Conservation (phyloP, 352 stramenopile genomes). For the Phytophthora niederhauseri region DNA sequence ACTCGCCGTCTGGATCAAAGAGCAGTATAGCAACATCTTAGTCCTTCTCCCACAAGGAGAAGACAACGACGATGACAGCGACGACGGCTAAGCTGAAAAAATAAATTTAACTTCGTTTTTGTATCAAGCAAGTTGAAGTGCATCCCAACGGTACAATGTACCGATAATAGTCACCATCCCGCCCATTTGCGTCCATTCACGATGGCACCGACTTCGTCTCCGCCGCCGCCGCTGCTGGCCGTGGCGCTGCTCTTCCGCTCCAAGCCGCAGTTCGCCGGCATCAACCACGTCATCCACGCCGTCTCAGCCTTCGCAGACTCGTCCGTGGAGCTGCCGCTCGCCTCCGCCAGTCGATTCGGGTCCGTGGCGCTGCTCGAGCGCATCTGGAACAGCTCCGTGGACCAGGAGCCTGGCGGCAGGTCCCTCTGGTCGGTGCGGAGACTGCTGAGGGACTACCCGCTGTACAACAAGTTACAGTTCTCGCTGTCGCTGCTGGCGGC, state of each 20-base stretch:
- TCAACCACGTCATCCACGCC: constrained; percentile 1
- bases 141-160: background rate
- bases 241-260: constrained; percentile 8
- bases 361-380: constrained; percentile 10
- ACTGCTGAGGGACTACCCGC: constrained; percentile 3
- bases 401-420: constrained; percentile 9
- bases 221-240: constrained; percentile 6
- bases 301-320: constrained; percentile 14
- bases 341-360: background rate
- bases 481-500: constrained; percentile 11
- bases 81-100: too few relatives aligned
- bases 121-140: background rate
- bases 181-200: background rate
- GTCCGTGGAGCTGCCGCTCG: constrained; percentile 12
- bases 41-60: too few relatives aligned
- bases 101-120: too few relatives aligned
- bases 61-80: too few relatives aligned
- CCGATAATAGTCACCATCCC: background rate
- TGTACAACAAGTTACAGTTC: constrained; percentile 18
- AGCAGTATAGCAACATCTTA: too few relatives aligned
- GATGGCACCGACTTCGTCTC: background rate
- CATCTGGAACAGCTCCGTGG: constrained; percentile 14
- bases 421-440: constrained; percentile 16
- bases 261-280: background rate
- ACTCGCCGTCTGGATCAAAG: too few relatives aligned